phyloP scores from a whole-genome alignment of 352 stramenopile species.

The Pythium grandisporangium region DNA sequence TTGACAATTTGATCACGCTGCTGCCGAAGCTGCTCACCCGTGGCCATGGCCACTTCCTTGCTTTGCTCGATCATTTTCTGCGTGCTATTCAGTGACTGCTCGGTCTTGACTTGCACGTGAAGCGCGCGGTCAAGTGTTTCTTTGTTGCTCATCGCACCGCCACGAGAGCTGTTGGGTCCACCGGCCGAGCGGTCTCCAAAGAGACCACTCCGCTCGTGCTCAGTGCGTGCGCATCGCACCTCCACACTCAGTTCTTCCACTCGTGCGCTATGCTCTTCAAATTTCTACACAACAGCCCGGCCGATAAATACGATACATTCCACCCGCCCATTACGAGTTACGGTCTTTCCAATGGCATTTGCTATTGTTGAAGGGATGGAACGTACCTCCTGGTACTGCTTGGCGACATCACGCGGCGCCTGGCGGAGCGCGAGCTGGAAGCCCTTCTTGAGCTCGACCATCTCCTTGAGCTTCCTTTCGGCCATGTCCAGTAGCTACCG shows the following conservation, averaged over 20 bases:
- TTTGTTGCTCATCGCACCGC: constrained; percentile 38
- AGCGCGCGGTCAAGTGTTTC: constrained; percentile 69
- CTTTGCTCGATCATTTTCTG: constrained; percentile 83
- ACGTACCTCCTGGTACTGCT: constrained; percentile 59
- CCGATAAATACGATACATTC: constrained; percentile 1
- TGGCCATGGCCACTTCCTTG: constrained; percentile 72
- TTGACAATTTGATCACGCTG: constrained; percentile 82
- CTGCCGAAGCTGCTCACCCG: constrained; percentile 63
- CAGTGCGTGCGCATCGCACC: constrained; percentile 69
- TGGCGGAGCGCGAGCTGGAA: constrained; percentile 76
- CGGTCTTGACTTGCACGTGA: constrained; percentile 81
- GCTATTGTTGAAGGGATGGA: not conserved
- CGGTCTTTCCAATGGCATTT: no score
- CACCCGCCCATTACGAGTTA: no score
- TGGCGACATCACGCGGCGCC: constrained; percentile 55
- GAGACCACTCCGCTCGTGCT: constrained; percentile 66
- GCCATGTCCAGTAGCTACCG: constrained; percentile 65
- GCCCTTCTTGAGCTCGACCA: constrained; percentile 79
- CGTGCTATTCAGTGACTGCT: constrained; percentile 76
- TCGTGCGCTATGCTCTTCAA: constrained; percentile 66
- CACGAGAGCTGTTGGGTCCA: constrained; percentile 14
- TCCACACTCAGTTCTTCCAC: constrained; percentile 77
- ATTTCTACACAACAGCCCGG: constrained; percentile 40
- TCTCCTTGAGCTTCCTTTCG: constrained; percentile 79
- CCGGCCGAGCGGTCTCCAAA: constrained; percentile 51